Evolutionary conservation across 768 basidiomycete species (phyloP), one percentile per base, ranked within the genome.

Genomic region (Candolleomyces efflorescens): DNA sequence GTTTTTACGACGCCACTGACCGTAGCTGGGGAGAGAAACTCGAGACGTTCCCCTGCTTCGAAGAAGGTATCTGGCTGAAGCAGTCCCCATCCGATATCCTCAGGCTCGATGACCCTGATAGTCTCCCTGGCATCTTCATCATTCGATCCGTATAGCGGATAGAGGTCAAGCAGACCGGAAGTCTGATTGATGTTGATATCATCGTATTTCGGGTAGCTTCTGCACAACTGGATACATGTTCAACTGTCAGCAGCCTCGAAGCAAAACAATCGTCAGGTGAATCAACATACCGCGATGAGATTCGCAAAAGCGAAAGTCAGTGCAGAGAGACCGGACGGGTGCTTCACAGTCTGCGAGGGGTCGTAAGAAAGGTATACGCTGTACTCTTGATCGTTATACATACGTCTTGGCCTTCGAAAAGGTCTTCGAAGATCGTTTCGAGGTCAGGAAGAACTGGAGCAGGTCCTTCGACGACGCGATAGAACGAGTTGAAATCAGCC

Each of bases 301-400:
- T 83, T 74, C 1, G 86, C 88, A 60, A 86, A 87, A 2, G 87
- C 82, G 62, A 88, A 88, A 62, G 84, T 81, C 47, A 86, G 63
- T 63, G 77, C 81, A 17, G 84, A 86, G 59, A 85, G 76, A 22
- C 87, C 87, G 10, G 77, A 78, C 2, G 79, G 75, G 63, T 85
- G 84, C n/a, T 73, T 64, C 45, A 69, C 59, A 17, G 26, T 27
- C 48, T 49, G 48, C 15, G 10, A 9, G 15, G 17, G 15, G 22
- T 26, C 3, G 17, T 27, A 7, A 23, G 23, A 49, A 22, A 49
- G 1, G 48, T 6, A 22, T 5, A 49, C 17, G 17, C 6, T 5
- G 11, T 11, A 32, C 32, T 32, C n/a, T n/a, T n/a, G n/a, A n/a
- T n/a, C n/a, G n/a, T 18, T 22, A 6, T 10, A 49, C 48, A 6